Conservation (phyloP, 2,329 filamentous ascomycete genomes). For the Cercospora sp. region DNA sequence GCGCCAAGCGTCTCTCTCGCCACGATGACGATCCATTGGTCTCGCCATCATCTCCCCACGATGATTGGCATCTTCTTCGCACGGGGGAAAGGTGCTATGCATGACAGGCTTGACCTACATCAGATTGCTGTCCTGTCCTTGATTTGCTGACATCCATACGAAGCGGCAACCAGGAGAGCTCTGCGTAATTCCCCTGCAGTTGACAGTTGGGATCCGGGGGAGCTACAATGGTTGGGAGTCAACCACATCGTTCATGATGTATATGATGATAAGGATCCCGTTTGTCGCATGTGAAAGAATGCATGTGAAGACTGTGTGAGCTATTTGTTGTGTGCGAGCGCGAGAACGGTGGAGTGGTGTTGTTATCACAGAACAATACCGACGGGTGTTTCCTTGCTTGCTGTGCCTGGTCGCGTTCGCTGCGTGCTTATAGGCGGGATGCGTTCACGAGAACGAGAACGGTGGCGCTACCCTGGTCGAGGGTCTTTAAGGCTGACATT, state of each 20-base stretch:
- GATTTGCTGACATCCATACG: background rate
- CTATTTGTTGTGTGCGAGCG: background rate
- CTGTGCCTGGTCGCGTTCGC: background rate
- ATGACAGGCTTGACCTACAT: background rate
- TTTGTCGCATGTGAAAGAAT: background rate
- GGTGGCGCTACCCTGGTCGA: conserved; percentile 3
- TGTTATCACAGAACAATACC: background rate
- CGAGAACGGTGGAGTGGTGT: background rate
- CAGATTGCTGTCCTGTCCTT: background rate
- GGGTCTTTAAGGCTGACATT: conserved; percentile 12
- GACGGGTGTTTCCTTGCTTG: background rate
- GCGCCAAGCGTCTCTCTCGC: background rate
- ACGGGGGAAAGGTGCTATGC: background rate
- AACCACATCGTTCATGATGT: conserved; percentile 2
- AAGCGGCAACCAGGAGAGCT: conserved; percentile 2
- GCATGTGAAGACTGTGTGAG: background rate
- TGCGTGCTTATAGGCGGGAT: background rate
- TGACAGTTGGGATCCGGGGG: conserved; percentile 10
- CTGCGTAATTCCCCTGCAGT: background rate
- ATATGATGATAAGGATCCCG: background rate
- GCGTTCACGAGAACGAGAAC: conserved; percentile 11
- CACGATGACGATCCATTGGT: conserved; percentile 9
- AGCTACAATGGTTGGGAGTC: conserved; percentile 9
- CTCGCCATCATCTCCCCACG: conserved; percentile 12
- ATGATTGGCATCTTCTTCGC: background rate